Percentiles rank a stretch among this genome's conserved stretches.
Evolutionary conservation across 2,329 filamentous ascomycete genomes (phyloP).

Genomic region (Rhexocercosporidium sp.): DNA sequence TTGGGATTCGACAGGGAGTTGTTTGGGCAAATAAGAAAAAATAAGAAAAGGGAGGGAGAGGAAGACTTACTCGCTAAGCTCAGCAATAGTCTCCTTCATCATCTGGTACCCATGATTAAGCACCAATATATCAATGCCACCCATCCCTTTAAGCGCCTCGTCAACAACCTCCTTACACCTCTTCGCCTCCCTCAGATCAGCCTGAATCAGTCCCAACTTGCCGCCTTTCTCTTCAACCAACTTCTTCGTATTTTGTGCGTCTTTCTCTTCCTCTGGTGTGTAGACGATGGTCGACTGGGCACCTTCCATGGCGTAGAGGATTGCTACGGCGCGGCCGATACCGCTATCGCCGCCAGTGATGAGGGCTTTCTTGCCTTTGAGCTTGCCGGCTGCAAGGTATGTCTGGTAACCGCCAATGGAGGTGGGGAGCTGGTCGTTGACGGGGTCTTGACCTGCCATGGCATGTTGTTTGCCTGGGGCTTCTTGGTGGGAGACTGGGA

Average conservation of each 20-base stretch:
- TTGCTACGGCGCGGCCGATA: constrained; percentile 76
- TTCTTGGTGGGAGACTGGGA: constrained; percentile 57
- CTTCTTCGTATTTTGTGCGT: constrained; percentile 76
- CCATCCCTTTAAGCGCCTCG: constrained; percentile 67
- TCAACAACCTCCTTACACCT: constrained; percentile 75
- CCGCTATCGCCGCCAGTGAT: constrained; percentile 84
- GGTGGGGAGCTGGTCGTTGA: constrained; percentile 69
- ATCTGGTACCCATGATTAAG: constrained; percentile 80
- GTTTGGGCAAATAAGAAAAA: too few relatives aligned
- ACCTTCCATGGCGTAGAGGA: constrained; percentile 83
- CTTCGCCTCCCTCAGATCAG: constrained; percentile 67
- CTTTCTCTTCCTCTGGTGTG: constrained; percentile 75
- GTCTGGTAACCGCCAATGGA: constrained; percentile 69
- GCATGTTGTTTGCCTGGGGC: constrained; percentile 55
- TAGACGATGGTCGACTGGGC: constrained; percentile 77
- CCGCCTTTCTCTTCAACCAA: constrained; percentile 69
- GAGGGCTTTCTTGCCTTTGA: constrained; percentile 74
- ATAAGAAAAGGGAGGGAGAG: not conserved
- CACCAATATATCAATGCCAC: constrained; percentile 74
- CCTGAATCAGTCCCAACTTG: constrained; percentile 66
- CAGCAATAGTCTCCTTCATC: constrained; percentile 73
- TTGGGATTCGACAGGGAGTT: too few relatives aligned
- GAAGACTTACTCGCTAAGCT: constrained; percentile 66
- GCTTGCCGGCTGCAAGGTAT: constrained; percentile 78
- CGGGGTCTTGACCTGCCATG: constrained; percentile 61